phyloP scores from a whole-genome alignment of 345 rosid species.

The Nephelium lappaceum region DNA sequence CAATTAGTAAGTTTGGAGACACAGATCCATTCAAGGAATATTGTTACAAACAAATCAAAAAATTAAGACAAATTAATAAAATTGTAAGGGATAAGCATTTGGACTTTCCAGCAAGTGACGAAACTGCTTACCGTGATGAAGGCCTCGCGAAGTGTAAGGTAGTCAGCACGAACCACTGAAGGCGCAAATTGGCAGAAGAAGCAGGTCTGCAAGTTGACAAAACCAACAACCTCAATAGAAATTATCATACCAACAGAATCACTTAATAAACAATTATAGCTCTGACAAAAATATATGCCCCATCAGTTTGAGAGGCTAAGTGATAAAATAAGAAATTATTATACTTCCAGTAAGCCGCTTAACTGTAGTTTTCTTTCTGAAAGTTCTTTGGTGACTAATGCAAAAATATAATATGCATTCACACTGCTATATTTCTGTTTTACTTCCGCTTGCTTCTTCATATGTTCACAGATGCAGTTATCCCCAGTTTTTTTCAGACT shows the following conservation, averaged over 20 bases:
- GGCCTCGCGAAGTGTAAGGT: slow-evolving; percentile 83
- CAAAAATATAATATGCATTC: background rate
- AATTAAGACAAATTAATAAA: background rate
- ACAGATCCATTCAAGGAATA: background rate
- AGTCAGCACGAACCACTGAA: slow-evolving; percentile 83
- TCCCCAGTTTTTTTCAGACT: background rate
- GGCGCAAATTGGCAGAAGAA: slow-evolving; percentile 84
- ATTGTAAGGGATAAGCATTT: slow-evolving; percentile 2
- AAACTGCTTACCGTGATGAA: slow-evolving; percentile 65
- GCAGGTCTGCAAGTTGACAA: slow-evolving; percentile 65
- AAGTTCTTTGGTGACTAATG: background rate
- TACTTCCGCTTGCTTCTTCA: background rate
- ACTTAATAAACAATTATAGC: background rate
- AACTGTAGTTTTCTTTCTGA: slow-evolving; percentile 5
- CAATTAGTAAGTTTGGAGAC: background rate
- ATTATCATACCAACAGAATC: background rate
- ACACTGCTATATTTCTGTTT: background rate
- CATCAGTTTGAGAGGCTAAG: background rate
- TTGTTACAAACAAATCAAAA: background rate
- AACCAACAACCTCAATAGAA: slow-evolving; percentile 14
- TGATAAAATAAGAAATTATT: background rate
- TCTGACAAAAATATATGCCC: background rate
- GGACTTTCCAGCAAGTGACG: slow-evolving; percentile 3
- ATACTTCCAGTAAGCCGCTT: slow-evolving; percentile 3
- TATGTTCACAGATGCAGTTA: background rate